Evolutionary conservation across 345 rosid species (phyloP).

Genomic region (Cardamine occulta): DNA sequence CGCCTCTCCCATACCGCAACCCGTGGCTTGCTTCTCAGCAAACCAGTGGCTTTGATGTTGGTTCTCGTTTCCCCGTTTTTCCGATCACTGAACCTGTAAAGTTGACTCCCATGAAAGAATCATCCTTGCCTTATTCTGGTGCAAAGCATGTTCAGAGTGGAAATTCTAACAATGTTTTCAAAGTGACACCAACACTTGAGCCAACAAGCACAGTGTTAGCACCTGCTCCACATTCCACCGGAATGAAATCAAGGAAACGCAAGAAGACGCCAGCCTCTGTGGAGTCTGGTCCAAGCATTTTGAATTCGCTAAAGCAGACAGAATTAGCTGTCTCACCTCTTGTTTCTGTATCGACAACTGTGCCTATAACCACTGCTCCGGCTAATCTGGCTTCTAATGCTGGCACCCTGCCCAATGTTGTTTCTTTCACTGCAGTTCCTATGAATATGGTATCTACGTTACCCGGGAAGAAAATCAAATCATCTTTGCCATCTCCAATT

Average conservation of each 20-base stretch:
- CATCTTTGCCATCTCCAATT: slow-evolving; percentile 50
- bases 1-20: slow-evolving; percentile 69
- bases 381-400: slow-evolving; percentile 26
- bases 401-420: slow-evolving; percentile 24
- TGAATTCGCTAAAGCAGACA: slow-evolving; percentile 54
- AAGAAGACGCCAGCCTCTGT: slow-evolving; percentile 63
- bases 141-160: slow-evolving; percentile 52
- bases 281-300: slow-evolving; percentile 50
- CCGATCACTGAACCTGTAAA: slow-evolving; percentile 65
- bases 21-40: slow-evolving; percentile 78
- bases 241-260: slow-evolving; percentile 74
- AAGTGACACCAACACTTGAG: slow-evolving; percentile 53
- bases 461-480: slow-evolving; percentile 47
- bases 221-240: slow-evolving; percentile 58
- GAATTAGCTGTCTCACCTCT: slow-evolving; percentile 50
- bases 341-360: slow-evolving; percentile 43
- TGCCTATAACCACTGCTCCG: slow-evolving; percentile 39
- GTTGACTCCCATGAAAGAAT: slow-evolving; percentile 66
- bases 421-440: slow-evolving; percentile 47
- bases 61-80: slow-evolving; percentile 58
- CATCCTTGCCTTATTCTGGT: slow-evolving; percentile 54
- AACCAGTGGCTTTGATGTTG: slow-evolving; percentile 61
- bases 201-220: slow-evolving; percentile 49
- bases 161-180: slow-evolving; percentile 49
- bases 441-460: slow-evolving; percentile 47